Conservation (phyloP, 768 basidiomycete species). For the Gloeophyllum trabeum region DNA sequence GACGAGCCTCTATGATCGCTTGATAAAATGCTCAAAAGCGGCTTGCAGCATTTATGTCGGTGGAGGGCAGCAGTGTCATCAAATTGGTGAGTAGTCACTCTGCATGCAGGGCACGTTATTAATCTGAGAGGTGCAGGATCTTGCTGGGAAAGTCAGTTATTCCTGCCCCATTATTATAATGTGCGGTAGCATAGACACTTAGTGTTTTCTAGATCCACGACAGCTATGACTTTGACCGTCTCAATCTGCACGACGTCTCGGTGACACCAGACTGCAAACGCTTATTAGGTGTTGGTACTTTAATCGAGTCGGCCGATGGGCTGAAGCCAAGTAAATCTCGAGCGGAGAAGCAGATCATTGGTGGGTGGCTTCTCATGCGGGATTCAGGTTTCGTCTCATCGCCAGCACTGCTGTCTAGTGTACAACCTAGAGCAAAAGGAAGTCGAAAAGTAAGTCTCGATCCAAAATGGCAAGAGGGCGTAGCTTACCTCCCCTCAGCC, state of each 20-base stretch:
- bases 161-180: no score
- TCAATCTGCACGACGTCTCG: constrained; percentile 62
- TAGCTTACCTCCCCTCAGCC: constrained; percentile 24
- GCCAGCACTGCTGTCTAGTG: constrained; percentile 27
- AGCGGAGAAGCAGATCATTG: constrained; percentile 63
- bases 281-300: constrained; percentile 56
- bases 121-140: constrained; percentile 45
- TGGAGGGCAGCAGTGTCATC: constrained; percentile 50
- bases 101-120: neutral
- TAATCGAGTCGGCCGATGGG: constrained; percentile 50
- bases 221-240: constrained; percentile 39
- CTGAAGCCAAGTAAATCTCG: constrained; percentile 60
- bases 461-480: constrained; percentile 3
- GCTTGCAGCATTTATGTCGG: constrained; percentile 58
- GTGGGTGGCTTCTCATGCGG: constrained; percentile 22
- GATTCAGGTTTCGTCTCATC: neutral
- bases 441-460: constrained; percentile 46
- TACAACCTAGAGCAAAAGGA: constrained; percentile 56
- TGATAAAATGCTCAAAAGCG: no score
- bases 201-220: no score
- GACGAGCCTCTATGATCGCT: constrained; percentile 5
- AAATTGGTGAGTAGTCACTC: constrained; percentile 36
- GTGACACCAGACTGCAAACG: constrained; percentile 56
- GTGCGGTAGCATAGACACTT: no score
- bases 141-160: no score